These are phyloP conservation scores for Ophiosphaerella korrae DNA, from an alignment of 2,329 filamentous ascomycete genomes.

Conservation along the genomic window DNA sequence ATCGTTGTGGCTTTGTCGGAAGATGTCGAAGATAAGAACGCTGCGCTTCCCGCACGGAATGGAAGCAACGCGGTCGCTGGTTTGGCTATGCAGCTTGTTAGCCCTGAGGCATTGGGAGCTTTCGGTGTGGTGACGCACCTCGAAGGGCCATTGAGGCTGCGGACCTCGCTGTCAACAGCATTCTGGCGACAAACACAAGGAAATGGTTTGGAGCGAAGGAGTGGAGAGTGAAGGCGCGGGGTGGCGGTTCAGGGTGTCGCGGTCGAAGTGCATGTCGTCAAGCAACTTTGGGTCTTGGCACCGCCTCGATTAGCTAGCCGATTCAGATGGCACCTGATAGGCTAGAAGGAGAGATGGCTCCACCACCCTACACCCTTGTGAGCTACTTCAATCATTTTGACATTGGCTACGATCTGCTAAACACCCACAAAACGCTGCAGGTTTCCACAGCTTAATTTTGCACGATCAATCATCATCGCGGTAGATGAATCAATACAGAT, in stretches of 20 bases:
- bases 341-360: constrained; percentile 16
- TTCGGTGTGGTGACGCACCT: constrained; percentile 49
- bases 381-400: constrained; percentile 11
- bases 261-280: constrained; percentile 37
- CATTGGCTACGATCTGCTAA: too few relatives aligned
- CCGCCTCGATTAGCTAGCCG: constrained; percentile 33
- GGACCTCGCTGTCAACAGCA: constrained; percentile 59
- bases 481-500: background rate
- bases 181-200: constrained; percentile 45
- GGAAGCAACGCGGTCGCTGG: constrained; percentile 67
- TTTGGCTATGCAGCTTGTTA: constrained; percentile 60
- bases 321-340: constrained; percentile 40
- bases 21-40: constrained; percentile 69
- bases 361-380: constrained; percentile 28
- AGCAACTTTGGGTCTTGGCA: constrained; percentile 33
- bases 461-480: background rate
- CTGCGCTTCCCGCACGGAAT: constrained; percentile 64
- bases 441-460: too few relatives aligned
- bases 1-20: constrained; percentile 66
- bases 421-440: too few relatives aligned
- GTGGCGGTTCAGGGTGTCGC: constrained; percentile 39
- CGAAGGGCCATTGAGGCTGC: constrained; percentile 61
- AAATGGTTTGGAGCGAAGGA: constrained; percentile 40
- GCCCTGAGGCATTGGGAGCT: constrained; percentile 22
- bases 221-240: constrained; percentile 43